Conservation (phyloP, 768 basidiomycete genomes). For the Leccinum longicurvipes region DNA sequence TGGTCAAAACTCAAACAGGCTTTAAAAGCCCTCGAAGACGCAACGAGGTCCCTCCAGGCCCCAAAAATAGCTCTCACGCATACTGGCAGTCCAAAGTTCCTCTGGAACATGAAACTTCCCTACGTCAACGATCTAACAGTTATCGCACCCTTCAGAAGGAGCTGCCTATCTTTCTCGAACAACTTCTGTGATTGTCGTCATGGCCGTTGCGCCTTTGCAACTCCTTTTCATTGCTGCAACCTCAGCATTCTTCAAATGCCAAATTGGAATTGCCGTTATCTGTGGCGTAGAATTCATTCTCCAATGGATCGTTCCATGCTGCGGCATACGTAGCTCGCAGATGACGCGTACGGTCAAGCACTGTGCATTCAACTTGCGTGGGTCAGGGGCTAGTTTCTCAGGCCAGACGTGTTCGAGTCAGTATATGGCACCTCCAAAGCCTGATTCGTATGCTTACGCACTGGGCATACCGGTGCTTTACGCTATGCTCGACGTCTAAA, state of each 20-base stretch:
- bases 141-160: background rate
- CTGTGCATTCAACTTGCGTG: slow-evolving; percentile 14
- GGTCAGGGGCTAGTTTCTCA: slow-evolving; percentile 27
- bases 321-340: slow-evolving; percentile 8
- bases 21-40: slow-evolving; percentile 22
- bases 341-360: background rate
- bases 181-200: slow-evolving; percentile 28
- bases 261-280: slow-evolving; percentile 23
- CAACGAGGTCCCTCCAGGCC: slow-evolving; percentile 22
- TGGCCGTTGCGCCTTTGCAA: slow-evolving; percentile 10
- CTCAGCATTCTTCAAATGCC: slow-evolving; percentile 20
- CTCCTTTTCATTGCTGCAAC: slow-evolving; percentile 12
- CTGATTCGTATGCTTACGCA: slow-evolving; percentile 17
- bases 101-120: slow-evolving; percentile 17
- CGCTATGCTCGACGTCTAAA: slow-evolving; percentile 13
- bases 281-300: slow-evolving; percentile 24
- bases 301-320: slow-evolving; percentile 21
- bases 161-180: slow-evolving; percentile 3
- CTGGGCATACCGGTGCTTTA: slow-evolving; percentile 19
- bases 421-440: slow-evolving; percentile 15
- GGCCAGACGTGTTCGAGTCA: background rate
- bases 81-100: slow-evolving; percentile 5
- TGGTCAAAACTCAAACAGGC: slow-evolving; percentile 1
- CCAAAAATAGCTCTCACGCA: slow-evolving; percentile 29
- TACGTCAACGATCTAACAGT: slow-evolving; percentile 17